phyloP scores from a whole-genome alignment of 306 rosid species.

The Hylodesmum podocarpum region DNA sequence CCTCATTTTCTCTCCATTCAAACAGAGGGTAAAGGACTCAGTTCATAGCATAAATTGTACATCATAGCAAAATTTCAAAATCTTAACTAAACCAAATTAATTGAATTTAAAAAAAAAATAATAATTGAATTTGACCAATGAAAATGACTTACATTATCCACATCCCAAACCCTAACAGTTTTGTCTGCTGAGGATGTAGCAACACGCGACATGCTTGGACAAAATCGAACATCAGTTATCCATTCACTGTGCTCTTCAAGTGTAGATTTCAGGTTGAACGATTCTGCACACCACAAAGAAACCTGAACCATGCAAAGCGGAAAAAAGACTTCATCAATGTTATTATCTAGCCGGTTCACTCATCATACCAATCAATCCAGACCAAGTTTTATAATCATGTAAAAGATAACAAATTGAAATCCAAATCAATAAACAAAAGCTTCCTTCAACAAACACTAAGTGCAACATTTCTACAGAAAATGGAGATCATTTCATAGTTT shows the following conservation, averaged over 20 bases:
- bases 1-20: background rate
- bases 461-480: slow-evolving; percentile 20
- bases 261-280: slow-evolving; percentile 49
- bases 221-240: slow-evolving; percentile 82
- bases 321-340: background rate
- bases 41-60: background rate
- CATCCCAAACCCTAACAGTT: slow-evolving; percentile 85
- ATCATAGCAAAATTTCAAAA: background rate
- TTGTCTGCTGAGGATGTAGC: slow-evolving; percentile 90
- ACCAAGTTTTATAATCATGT: background rate
- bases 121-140: slow-evolving; percentile 18
- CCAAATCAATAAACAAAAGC: slow-evolving; percentile 16
- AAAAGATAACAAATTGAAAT: background rate
- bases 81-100: background rate
- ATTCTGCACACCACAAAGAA: slow-evolving; percentile 74
- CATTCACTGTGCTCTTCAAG: slow-evolving; percentile 71
- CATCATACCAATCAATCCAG: background rate
- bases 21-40: background rate
- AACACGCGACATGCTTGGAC: slow-evolving; percentile 56
- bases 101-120: background rate
- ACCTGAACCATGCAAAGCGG: slow-evolving; percentile 55
- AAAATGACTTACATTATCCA: slow-evolving; percentile 64
- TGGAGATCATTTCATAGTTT: slow-evolving; percentile 17
- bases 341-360: background rate
- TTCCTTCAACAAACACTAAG: slow-evolving; percentile 7